Percentiles rank a stretch among this genome's conserved stretches.
phyloP scores from a whole-genome alignment of 768 basidiomycete species.

The Neoboletus brunneissimus region DNA sequence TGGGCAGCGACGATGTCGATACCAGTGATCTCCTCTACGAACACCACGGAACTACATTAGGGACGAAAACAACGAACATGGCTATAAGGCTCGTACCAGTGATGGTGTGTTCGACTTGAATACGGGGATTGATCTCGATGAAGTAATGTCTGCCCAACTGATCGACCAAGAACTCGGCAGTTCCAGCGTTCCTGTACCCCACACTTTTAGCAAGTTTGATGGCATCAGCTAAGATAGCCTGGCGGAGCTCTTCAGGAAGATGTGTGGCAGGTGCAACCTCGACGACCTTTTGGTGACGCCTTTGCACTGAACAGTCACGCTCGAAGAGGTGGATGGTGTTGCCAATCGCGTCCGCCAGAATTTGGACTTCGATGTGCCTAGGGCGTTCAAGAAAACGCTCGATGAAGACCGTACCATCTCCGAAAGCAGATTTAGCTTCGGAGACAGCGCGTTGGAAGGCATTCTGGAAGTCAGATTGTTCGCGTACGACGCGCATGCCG shows the following conservation, averaged over 20 bases:
- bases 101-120: slow-evolving; percentile 99
- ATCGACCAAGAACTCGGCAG: slow-evolving; percentile 97
- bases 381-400: slow-evolving; percentile 97
- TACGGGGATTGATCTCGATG: slow-evolving; percentile 99
- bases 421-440: slow-evolving; percentile 96
- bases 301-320: slow-evolving; percentile 97
- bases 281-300: slow-evolving; percentile 98
- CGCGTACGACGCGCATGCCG: slow-evolving; percentile 98
- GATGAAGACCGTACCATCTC: slow-evolving; percentile 98
- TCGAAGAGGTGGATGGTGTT: slow-evolving; percentile 98
- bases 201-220: slow-evolving; percentile 94
- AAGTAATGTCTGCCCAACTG: slow-evolving; percentile 96
- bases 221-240: slow-evolving; percentile 85
- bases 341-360: slow-evolving; percentile 86
- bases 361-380: slow-evolving; percentile 95
- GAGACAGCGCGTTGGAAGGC: slow-evolving; percentile 89
- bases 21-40: slow-evolving; percentile 95
- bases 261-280: slow-evolving; percentile 97
- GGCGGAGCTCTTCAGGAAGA: slow-evolving; percentile 85
- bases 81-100: slow-evolving; percentile 58
- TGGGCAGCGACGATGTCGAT: slow-evolving; percentile 99
- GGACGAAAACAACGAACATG: background rate
- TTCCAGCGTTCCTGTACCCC: slow-evolving; percentile 94
- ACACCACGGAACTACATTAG: background rate
- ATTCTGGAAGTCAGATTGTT: slow-evolving; percentile 86